phyloP scores from a whole-genome alignment of 495 filamentous ascomycete species.

The Podospora didyma region DNA sequence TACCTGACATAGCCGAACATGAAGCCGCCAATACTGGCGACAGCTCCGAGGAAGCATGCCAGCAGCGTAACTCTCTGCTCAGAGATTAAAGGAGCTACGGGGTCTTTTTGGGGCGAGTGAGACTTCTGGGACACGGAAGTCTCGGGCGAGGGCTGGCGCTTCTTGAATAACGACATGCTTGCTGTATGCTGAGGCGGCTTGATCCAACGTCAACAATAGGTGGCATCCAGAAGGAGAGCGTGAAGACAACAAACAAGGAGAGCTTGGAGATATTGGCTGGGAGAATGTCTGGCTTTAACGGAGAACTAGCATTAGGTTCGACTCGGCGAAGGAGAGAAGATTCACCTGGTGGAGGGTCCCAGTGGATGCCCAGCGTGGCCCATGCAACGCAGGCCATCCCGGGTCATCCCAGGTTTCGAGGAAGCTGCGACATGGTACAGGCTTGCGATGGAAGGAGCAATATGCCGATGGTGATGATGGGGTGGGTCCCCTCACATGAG shows the following conservation, averaged over 20 bases:
- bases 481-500: not conserved
- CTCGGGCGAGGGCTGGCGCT: not conserved
- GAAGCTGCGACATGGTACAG: not conserved
- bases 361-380: not conserved
- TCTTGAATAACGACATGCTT: slow-evolving; percentile 3
- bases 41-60: slow-evolving; percentile 37
- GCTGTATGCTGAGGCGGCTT: not conserved
- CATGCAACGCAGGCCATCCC: not conserved
- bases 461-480: not conserved
- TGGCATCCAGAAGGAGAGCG: not conserved
- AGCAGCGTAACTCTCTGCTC: slow-evolving; percentile 34
- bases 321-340: too few relatives aligned
- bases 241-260: not conserved
- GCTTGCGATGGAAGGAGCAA: not conserved
- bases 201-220: not conserved
- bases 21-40: slow-evolving; percentile 70
- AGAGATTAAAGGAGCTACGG: slow-evolving; percentile 4
- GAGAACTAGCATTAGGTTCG: too few relatives aligned
- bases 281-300: too few relatives aligned
- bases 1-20: slow-evolving; percentile 75
- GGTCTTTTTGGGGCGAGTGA: not conserved
- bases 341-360: too few relatives aligned
- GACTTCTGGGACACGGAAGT: slow-evolving; percentile 2
- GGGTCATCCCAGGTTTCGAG: not conserved
- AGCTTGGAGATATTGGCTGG: too few relatives aligned